Evolutionary conservation across 805 yeast species (phyloP), one percentile per base, ranked within the genome.

Genomic region (Scheffersomyces amazonensis): DNA sequence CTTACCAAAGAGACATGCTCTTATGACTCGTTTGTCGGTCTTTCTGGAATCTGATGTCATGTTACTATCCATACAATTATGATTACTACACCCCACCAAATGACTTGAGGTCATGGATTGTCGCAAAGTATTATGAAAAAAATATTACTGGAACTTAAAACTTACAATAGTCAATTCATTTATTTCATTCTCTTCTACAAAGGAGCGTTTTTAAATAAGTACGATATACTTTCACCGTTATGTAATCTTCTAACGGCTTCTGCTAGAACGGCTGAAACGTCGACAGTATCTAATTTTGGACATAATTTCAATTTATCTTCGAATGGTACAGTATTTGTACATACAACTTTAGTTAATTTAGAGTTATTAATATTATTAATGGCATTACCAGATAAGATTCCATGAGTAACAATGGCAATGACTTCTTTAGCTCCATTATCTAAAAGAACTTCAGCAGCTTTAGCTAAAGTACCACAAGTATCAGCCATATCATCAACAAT

Each of bases 401-500:
- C 99, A 58, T 91, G 99, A 1, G 98, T 91, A 9, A 91, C 96
- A 35, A 93, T 83, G 10, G 98, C 96, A 46, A 91, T 78, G 17
- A 93, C 98, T 45, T 79, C 76, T 42, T 77, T 72, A 3, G 99
- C 98, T 21, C 89, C 87, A 48, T 87, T 81, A 16, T 77, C 81
- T 47, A 89, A 66, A 43, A 91, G 69, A 5, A 90, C 80, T 45
- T 91, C 95, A 9, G 96, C 91, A 1, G 98, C 98, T 63, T 91
- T 91, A 46, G 87, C 93, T 48, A 91, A 70, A 2, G 99, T 91
- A 29, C 99, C 98, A 66, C 98, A 91, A 4, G 99, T 91, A 58
- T 91, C 99, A 27, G 98, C 98, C 95, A 91, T 93, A 60, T 91
- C 99, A 62, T 91, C 99, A 23, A 91, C 87, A 45, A 91, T 69